Conservation (phyloP, 2,329 filamentous ascomycete genomes). For the Coniella vitis region DNA sequence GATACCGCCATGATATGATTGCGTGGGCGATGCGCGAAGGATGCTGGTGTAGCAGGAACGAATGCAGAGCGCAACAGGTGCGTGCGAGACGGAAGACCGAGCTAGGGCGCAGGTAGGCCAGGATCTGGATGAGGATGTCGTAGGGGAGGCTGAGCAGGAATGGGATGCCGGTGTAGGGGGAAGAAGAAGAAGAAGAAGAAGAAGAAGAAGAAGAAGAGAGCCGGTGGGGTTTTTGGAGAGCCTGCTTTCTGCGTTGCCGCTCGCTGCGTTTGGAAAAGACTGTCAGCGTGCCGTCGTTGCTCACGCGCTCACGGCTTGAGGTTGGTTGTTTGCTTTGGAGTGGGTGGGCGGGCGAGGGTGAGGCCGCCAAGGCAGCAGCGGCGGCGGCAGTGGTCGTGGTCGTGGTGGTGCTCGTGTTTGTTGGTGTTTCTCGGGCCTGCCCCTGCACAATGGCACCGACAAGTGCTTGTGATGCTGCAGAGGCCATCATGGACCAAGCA, state of each 20-base stretch:
- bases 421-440: too few relatives aligned
- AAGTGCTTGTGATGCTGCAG: too few relatives aligned
- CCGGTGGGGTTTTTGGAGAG: neutral
- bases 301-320: slow-evolving; percentile 4
- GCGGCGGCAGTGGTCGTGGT: too few relatives aligned
- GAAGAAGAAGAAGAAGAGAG: neutral
- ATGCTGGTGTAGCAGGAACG: slow-evolving; percentile 39
- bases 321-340: neutral
- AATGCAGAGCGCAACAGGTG: slow-evolving; percentile 33
- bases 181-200: neutral
- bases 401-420: too few relatives aligned
- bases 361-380: too few relatives aligned
- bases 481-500: too few relatives aligned
- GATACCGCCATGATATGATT: slow-evolving; percentile 42
- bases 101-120: slow-evolving; percentile 40
- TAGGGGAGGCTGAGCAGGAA: slow-evolving; percentile 42
- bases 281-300: slow-evolving; percentile 10
- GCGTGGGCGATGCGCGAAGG: slow-evolving; percentile 30
- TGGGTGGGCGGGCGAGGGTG: too few relatives aligned
- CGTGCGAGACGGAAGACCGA: slow-evolving; percentile 41
- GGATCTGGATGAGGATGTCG: slow-evolving; percentile 43
- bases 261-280: slow-evolving; percentile 47
- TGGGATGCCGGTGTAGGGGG: slow-evolving; percentile 20
- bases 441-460: too few relatives aligned
- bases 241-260: slow-evolving; percentile 30